A percentile compares a stretch with the other conserved stretches of the same genome.
phyloP scores from a whole-genome alignment of 1,284 basidiomycete species.

The Heliocybe sulcata region DNA sequence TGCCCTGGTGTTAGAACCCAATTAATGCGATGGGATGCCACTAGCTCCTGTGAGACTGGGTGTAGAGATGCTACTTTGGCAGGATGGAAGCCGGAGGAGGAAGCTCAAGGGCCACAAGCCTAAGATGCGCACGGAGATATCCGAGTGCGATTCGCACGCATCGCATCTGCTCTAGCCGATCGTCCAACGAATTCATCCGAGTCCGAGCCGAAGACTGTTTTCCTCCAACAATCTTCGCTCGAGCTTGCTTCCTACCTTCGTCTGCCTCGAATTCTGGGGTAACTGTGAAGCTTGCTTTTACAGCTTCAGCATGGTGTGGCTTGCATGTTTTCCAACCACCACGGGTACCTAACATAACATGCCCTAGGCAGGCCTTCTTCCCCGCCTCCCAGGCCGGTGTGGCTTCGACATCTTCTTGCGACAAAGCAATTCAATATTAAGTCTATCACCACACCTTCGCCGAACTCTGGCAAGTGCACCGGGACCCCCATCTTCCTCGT shows the following conservation, averaged over 20 bases:
- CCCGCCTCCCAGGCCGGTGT: background rate
- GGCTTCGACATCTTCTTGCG: background rate
- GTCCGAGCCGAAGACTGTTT: background rate
- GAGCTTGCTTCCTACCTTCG: background rate
- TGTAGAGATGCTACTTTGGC: no score
- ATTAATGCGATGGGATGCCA: no score
- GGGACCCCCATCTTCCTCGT: background rate
- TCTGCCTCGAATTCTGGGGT: background rate
- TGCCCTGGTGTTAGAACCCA: no score
- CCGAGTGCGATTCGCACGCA: background rate
- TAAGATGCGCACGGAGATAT: background rate
- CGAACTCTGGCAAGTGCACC: background rate
- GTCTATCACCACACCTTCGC: background rate
- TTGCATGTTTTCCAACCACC: background rate
- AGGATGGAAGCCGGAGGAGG: no score
- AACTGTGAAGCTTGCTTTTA: no score
- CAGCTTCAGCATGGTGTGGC: background rate
- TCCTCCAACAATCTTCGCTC: no score
- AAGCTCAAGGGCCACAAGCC: no score
- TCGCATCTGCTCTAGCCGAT: background rate
- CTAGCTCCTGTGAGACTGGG: no score
- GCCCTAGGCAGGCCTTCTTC: background rate
- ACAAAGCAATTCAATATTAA: background rate
- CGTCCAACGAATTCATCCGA: background rate
- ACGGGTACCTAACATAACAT: background rate